phyloP scores from a whole-genome alignment of 768 basidiomycete genomes.

The Leccinellum luteum region DNA sequence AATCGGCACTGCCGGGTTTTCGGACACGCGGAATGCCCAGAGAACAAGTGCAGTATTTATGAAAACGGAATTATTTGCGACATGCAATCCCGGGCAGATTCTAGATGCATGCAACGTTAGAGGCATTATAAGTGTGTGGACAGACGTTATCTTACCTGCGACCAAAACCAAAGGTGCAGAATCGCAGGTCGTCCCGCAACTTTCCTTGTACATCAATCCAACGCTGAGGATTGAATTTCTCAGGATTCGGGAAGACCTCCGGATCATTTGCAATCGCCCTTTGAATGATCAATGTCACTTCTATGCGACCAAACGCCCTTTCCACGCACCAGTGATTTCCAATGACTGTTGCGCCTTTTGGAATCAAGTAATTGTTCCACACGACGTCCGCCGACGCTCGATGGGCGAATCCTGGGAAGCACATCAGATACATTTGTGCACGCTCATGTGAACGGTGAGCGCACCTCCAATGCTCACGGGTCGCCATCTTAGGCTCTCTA shows the following conservation, averaged over 20 bases:
- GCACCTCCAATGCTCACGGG: constrained; percentile 32
- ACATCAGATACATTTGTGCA: background rate
- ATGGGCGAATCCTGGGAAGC: constrained; percentile 54
- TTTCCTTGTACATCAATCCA: constrained; percentile 3
- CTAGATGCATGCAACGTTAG: background rate
- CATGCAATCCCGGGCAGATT: constrained; percentile 36
- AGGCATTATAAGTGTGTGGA: background rate
- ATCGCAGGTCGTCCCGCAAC: constrained; percentile 6
- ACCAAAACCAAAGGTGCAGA: constrained; percentile 10
- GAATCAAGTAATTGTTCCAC: constrained; percentile 38
- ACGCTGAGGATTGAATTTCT: constrained; percentile 10
- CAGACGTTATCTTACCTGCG: constrained; percentile 5
- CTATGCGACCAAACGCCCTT: background rate
- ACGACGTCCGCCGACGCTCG: constrained; percentile 57
- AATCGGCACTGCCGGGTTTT: constrained; percentile 50
- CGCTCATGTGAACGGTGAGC: background rate
- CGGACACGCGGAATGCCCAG: constrained; percentile 57
- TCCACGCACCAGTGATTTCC: constrained; percentile 12
- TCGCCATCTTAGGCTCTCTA: constrained; percentile 39
- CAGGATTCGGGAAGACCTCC: constrained; percentile 9
- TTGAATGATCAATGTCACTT: background rate
- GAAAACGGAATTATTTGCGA: constrained; percentile 47
- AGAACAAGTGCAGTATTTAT: constrained; percentile 59
- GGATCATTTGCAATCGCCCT: constrained; percentile 15
- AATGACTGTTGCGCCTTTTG: constrained; percentile 16